A percentile compares a stretch with the other conserved stretches of the same genome.
These are phyloP conservation scores for Oryza punctata DNA, from an alignment of 176 grass and related monocot genomes.

Conservation along the genomic window DNA sequence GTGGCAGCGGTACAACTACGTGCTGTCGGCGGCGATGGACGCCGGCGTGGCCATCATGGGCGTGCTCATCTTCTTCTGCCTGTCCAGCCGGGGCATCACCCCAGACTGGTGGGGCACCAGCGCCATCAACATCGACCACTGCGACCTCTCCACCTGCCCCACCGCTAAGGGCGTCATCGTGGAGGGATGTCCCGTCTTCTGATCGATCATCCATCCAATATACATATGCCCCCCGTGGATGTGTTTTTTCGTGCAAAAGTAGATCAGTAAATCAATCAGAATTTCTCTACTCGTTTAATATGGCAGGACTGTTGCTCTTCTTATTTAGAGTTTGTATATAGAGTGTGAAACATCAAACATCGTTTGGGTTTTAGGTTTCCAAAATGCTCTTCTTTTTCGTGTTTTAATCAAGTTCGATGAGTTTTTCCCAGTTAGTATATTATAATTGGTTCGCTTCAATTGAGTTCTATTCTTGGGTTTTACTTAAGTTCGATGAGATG, in stretches of 20 bases:
- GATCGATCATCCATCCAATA: background rate
- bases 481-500: too few relatives aligned
- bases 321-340: background rate
- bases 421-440: background rate
- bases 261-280: background rate
- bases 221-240: background rate
- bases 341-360: background rate
- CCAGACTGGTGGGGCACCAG: conserved; percentile 69
- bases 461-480: too few relatives aligned
- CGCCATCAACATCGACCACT: conserved; percentile 52
- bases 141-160: conserved; percentile 69
- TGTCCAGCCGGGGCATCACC: conserved; percentile 47
- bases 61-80: conserved; percentile 71
- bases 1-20: conserved; percentile 96
- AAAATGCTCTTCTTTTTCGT: background rate
- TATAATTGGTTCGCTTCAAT: background rate
- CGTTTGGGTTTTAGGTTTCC: background rate
- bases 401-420: background rate
- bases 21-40: conserved; percentile 80
- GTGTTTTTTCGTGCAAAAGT: background rate
- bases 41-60: conserved; percentile 90
- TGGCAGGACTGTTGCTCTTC: background rate
- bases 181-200: conserved; percentile 70
- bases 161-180: conserved; percentile 68
- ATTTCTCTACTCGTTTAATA: background rate